A percentile compares a stretch with the other conserved stretches of the same genome.
Conservation (phyloP, 352 stramenopile species). For the Phytophthora aleatoria region DNA sequence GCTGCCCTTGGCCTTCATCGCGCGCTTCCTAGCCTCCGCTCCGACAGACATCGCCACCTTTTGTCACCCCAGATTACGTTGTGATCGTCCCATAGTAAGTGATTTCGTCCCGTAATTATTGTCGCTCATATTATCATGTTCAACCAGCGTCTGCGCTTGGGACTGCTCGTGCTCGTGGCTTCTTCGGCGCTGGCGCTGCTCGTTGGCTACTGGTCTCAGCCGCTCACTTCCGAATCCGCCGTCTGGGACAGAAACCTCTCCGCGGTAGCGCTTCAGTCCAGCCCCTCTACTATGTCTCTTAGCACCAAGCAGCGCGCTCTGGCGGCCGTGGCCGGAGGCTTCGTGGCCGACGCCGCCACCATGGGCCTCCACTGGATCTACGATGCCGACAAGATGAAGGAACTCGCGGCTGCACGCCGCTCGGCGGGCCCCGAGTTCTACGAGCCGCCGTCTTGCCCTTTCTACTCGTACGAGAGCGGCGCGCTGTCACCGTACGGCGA, state of each 20-base stretch:
- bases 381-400: slow-evolving; percentile 51
- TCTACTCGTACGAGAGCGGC: slow-evolving; percentile 65
- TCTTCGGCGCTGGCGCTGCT: slow-evolving; percentile 1
- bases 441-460: slow-evolving; percentile 61
- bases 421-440: slow-evolving; percentile 49
- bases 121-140: neutral
- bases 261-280: neutral
- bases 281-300: slow-evolving; percentile 17
- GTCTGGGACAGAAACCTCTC: slow-evolving; percentile 2
- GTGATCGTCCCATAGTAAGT: slow-evolving; percentile 2
- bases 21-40: slow-evolving; percentile 28
- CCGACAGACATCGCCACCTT: slow-evolving; percentile 12
- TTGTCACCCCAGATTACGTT: neutral
- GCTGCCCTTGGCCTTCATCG: slow-evolving; percentile 35
- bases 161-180: neutral
- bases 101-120: slow-evolving; percentile 6
- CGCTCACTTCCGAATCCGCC: slow-evolving; percentile 18
- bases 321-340: slow-evolving; percentile 50
- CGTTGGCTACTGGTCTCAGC: slow-evolving; percentile 6
- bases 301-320: slow-evolving; percentile 49
- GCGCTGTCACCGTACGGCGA: slow-evolving; percentile 66
- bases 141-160: slow-evolving; percentile 2
- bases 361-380: slow-evolving; percentile 86
- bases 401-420: slow-evolving; percentile 35
- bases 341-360: slow-evolving; percentile 67